Evolutionary conservation across 306 rosid species (phyloP).

Genomic region (Vigna reflexopilosa): DNA sequence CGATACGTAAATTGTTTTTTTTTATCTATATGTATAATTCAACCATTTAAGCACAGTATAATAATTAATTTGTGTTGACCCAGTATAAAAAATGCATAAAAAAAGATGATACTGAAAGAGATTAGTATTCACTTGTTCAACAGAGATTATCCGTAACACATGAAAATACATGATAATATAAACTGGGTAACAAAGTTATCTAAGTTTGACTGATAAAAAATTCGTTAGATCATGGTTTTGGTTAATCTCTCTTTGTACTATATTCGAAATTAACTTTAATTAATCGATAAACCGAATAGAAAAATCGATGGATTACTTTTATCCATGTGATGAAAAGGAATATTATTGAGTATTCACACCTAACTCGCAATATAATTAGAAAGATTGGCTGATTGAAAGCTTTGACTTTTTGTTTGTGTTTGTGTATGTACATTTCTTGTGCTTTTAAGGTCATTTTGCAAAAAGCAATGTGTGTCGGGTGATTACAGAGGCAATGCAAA

Average conservation of each 20-base stretch:
- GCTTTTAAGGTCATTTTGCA: conserved; percentile 33
- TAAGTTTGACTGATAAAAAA: conserved; percentile 10
- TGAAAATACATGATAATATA: neutral
- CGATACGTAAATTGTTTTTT: neutral
- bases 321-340: conserved; percentile 23
- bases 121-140: neutral
- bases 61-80: neutral
- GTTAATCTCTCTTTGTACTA: neutral
- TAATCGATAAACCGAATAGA: neutral
- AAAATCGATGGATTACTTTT: neutral
- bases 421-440: neutral
- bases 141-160: neutral
- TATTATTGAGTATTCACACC: conserved; percentile 1
- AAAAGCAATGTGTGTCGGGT: neutral
- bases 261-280: neutral
- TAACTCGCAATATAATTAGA: conserved; percentile 22
- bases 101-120: neutral
- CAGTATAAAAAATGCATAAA: too few species aligned
- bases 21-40: too few species aligned
- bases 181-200: neutral
- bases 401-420: conserved; percentile 17
- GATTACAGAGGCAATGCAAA: conserved; percentile 19
- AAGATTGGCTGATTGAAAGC: neutral
- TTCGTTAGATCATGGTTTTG: conserved; percentile 3
- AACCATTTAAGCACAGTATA: neutral